Evolutionary conservation across 192 early-diverging fungal species (phyloP).

Genomic region (Podila epigama): DNA sequence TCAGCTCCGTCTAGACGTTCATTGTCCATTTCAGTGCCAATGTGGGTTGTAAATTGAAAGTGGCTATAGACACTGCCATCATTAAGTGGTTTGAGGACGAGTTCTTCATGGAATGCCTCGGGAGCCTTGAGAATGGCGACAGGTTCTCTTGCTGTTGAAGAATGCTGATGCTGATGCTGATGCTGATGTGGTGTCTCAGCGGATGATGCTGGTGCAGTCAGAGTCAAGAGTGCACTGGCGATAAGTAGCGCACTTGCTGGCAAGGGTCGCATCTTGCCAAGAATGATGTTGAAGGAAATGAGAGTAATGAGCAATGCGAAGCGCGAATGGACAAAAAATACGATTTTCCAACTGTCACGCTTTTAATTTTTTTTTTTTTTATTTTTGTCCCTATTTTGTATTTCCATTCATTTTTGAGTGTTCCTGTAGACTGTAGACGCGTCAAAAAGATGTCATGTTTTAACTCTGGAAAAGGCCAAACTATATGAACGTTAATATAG

Average conservation of each 20-base stretch:
- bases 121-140: conserved; percentile 32
- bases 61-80: conserved; percentile 85
- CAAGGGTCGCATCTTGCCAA: conserved; percentile 11
- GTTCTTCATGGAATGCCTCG: conserved; percentile 72
- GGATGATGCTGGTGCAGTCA: neutral
- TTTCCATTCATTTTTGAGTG: too few relatives aligned
- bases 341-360: too few relatives aligned
- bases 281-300: neutral
- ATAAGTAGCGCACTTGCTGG: conserved; percentile 11
- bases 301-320: too few relatives aligned
- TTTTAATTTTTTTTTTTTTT: too few relatives aligned
- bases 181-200: conserved; percentile 1
- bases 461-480: too few relatives aligned
- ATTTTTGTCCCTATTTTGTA: too few relatives aligned
- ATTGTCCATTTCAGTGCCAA: conserved; percentile 34
- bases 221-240: conserved; percentile 14
- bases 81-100: conserved; percentile 71
- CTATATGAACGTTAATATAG: too few relatives aligned
- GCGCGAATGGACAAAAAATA: too few relatives aligned
- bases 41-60: conserved; percentile 75
- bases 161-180: conserved; percentile 3
- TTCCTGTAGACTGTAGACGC: too few relatives aligned
- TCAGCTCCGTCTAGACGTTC: conserved; percentile 30
- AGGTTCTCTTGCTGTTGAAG: neutral
- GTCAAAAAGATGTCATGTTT: too few relatives aligned